Evolutionary conservation across 345 rosid species (phyloP).

Genomic region (Aquilaria malaccensis): DNA sequence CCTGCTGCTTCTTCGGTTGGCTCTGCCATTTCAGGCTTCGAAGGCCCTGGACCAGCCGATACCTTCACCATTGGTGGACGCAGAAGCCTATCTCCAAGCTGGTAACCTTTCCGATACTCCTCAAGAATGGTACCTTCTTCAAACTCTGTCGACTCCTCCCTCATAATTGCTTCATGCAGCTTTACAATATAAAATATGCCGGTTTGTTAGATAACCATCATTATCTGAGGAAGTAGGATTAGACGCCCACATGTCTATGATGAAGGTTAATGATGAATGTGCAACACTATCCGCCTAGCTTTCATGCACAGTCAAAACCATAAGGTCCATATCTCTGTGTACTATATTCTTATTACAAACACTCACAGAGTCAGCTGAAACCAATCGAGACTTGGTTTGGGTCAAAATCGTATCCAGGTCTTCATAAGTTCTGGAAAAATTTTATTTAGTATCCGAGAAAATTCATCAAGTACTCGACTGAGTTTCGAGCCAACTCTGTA

Average conservation of each 20-base stretch:
- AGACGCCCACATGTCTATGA: background rate
- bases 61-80: constrained; percentile 98
- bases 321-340: constrained; percentile 1
- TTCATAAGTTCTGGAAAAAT: constrained; percentile 49
- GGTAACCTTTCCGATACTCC: constrained; percentile 83
- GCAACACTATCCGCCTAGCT: too few relatives aligned
- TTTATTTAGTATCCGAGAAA: constrained; percentile 33
- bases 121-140: constrained; percentile 79
- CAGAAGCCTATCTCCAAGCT: constrained; percentile 74
- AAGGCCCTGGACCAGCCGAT: constrained; percentile 96
- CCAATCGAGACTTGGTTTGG: constrained; percentile 38
- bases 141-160: constrained; percentile 68
- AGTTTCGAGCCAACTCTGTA: constrained; percentile 55
- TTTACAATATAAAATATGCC: constrained; percentile 17
- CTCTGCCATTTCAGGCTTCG: constrained; percentile 34
- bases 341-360: constrained; percentile 1
- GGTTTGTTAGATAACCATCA: constrained; percentile 4
- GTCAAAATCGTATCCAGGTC: constrained; percentile 44
- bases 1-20: constrained; percentile 24
- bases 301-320: background rate
- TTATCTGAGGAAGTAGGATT: too few relatives aligned
- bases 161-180: constrained; percentile 97
- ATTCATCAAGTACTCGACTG: constrained; percentile 43
- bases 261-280: background rate
- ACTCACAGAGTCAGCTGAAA: constrained; percentile 55